Evolutionary conservation across 805 yeast species (phyloP), one percentile per base, ranked within the genome.

Genomic region (Wickerhamiella dianesei): DNA sequence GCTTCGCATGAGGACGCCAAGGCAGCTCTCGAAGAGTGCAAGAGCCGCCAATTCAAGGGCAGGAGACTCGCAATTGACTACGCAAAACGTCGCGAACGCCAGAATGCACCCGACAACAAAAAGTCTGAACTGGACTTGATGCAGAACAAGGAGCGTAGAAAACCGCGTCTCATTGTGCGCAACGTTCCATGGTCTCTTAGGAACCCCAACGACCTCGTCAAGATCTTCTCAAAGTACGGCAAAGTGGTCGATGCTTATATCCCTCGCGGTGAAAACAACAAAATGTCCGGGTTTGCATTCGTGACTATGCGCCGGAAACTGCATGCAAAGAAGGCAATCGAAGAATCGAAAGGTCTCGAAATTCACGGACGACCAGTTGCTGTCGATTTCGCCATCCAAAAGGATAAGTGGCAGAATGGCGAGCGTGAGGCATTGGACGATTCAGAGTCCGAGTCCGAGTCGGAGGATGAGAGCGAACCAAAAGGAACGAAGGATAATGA

Each of bases 141-240:
- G n/a, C 40, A 35, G n/a, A 37, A 20, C 35, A 19, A 43, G 35
- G 84, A 80, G 55, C 82, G 81, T 59, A 80, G 95, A 63, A 76
- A 81, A 54, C 88, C 97, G 2, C 77, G 95, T 56, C 68, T 92
- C 49, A 87, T 92, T 55, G 72, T 92, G 36, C 75, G 98, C 60
- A 92, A 92, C 62, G 74, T 92, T 64, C 98, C 98, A 12, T 92
- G 98, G 98, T 80, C 95, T 14, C 79, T 92, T 41, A 77, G 89
- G 60, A 78, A 80, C 50, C 80, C 94, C 3, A 76, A 76, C 3
- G 77, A 75, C 47, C 70, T 92, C 57, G 79, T 74, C 58, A 79
- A 79, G 55, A 59, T 78, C 5, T 92, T 92, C 60, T 65, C 72
- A 48, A 77, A 77, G 58, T 92, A 68, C 60, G 98, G 98, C 44